Evolutionary conservation across 768 basidiomycete species (phyloP), one percentile per base, ranked within the genome.

Genomic region (Tephrocybe sp.): DNA sequence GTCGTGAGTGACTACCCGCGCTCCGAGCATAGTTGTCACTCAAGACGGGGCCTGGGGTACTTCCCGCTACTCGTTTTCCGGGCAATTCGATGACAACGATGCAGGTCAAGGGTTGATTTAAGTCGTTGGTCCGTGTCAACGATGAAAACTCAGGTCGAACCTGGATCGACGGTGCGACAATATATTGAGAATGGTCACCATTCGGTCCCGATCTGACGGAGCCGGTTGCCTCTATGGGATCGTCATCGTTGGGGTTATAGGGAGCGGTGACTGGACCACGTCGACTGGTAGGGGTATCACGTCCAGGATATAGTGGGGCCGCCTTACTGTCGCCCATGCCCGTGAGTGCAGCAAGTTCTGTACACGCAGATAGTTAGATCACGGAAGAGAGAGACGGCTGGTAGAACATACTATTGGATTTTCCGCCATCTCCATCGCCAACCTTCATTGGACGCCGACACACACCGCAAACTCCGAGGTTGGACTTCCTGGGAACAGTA

Each of bases 401-500:
- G 13, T 22, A 40, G 16, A 21, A 71, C 77, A 72, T 73, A 97
- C 96, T 98, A 75, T 95, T 96, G 27, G 82, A 86, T 72, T 89
- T 92, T 51, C 85, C 84, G 9, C 82, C 80, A 60, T 92, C 90
- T 21, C 89, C 88, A 50, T 96, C 93, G 19, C 87, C 88, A 13
- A 99, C 79, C 63, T 93, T 93, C 97, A 99, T 98, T 15, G 94
- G 94, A 26, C 94, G 80, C 59, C 97, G 79, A 64, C 97, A 99
- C 2, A 98, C 93, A 31, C 97, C 97, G 58, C 97, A 99, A 15
- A 99, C 91, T 16, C 97, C 97, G 19, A 97, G 73, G 63, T 91
- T 87, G 38, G 89, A 74, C 70, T 89, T 84, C 66, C 82, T 74
- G 22, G 87, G 76, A 6, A 81, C 65, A 44, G 83, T 65, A 42